phyloP scores from a whole-genome alignment of 352 stramenopile species.

The Pythium plurisporium region DNA sequence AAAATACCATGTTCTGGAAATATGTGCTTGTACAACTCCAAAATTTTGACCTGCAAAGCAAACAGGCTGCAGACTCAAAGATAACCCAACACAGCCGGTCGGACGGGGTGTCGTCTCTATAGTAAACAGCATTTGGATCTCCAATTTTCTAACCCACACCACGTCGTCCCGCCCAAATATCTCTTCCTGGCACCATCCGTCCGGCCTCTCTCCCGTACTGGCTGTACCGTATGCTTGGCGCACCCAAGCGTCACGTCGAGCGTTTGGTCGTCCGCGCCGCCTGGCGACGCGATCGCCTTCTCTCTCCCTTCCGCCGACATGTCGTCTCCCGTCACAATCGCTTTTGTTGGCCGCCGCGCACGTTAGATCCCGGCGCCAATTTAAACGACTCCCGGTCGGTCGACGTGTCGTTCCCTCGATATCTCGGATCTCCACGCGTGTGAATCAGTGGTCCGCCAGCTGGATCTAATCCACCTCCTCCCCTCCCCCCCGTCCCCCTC shows the following conservation, averaged over 20 bases:
- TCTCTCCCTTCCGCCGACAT: not conserved
- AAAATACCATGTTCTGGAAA: no score
- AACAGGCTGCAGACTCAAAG: no score
- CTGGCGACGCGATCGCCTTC: not conserved
- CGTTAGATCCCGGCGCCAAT: no score
- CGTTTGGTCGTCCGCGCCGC: not conserved
- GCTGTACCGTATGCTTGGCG: not conserved
- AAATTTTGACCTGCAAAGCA: no score
- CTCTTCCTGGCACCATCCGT: not conserved
- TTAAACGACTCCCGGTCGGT: no score
- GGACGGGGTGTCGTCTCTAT: slow-evolving; percentile 4
- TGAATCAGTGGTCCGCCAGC: not conserved
- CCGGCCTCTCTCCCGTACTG: not conserved
- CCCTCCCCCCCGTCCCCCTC: no score
- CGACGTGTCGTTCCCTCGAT: no score
- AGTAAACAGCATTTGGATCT: not conserved
- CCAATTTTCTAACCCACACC: not conserved
- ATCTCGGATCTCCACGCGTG: not conserved
- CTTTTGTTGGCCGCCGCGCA: not conserved
- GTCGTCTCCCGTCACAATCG: not conserved
- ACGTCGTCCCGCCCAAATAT: slow-evolving; percentile 9
- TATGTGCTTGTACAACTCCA: no score
- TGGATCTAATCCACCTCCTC: not conserved
- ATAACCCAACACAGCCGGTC: not conserved
- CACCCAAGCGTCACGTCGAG: not conserved